Evolutionary conservation across 176 grass and related monocot species (phyloP).

Genomic region (Pharus latifolius): DNA sequence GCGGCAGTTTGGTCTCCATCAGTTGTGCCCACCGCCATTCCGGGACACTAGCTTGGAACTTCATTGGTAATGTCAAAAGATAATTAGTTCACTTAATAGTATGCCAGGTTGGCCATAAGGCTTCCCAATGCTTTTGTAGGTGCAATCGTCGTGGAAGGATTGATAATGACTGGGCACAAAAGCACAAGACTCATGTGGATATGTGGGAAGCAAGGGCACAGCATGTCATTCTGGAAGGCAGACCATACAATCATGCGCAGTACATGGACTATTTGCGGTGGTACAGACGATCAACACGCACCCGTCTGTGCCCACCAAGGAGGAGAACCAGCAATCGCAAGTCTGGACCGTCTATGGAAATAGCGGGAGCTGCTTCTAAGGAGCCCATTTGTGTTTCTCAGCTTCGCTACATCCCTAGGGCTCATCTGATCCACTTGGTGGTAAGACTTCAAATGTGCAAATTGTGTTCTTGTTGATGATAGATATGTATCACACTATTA

Average conservation of each 20-base stretch:
- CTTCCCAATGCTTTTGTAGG: conserved; percentile 1
- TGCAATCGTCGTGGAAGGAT: conserved; percentile 33
- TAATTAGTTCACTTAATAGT: not conserved
- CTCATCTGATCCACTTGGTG: conserved; percentile 33
- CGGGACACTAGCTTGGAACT: conserved; percentile 25
- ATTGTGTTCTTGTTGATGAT: not conserved
- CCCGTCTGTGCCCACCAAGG: conserved; percentile 19
- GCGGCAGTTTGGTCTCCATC: conserved; percentile 30
- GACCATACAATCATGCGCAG: not conserved
- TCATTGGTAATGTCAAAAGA: conserved; percentile 12
- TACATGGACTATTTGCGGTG: conserved; percentile 35
- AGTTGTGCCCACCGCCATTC: conserved; percentile 20
- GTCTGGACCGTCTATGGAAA: not conserved
- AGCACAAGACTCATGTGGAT: conserved; percentile 27
- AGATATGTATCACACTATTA: not conserved
- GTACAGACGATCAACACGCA: conserved; percentile 19
- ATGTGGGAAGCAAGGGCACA: conserved; percentile 26
- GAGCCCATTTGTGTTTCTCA: conserved; percentile 17
- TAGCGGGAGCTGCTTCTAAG: not conserved
- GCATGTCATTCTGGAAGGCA: conserved; percentile 14
- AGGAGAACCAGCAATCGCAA: conserved; percentile 3
- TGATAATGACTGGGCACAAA: conserved; percentile 28
- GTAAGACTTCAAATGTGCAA: not conserved
- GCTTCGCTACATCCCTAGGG: conserved; percentile 25
- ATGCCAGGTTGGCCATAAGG: not conserved